These are phyloP conservation scores for Wallacemonas sp. DNA, from an alignment of 208 protist genomes.

Conservation along the genomic window DNA sequence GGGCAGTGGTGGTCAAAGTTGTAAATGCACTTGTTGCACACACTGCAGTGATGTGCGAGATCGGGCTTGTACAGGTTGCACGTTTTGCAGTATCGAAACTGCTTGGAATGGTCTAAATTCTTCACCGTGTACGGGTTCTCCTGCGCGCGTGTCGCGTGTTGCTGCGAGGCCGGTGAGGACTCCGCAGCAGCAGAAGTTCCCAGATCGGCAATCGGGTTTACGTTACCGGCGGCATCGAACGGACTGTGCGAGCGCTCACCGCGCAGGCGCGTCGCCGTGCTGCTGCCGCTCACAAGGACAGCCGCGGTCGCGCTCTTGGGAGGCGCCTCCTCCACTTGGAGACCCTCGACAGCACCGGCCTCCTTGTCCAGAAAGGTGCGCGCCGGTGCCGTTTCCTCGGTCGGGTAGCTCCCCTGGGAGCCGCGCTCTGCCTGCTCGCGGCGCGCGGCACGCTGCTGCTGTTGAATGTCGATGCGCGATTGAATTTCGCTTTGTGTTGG, in stretches of 20 bases:
- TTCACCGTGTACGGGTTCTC: slow-evolving; percentile 48
- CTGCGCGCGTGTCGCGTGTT: not conserved
- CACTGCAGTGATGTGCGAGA: slow-evolving; percentile 81
- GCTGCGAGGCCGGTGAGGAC: not conserved
- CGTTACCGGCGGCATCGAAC: not conserved
- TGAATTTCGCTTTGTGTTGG: not conserved
- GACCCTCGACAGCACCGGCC: too few species aligned
- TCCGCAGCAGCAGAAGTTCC: not conserved
- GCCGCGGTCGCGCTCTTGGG: too few species aligned
- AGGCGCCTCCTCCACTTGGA: too few species aligned
- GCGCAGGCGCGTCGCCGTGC: too few species aligned
- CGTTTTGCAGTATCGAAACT: slow-evolving; percentile 58
- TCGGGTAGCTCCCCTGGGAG: too few species aligned
- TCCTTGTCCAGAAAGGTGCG: too few species aligned
- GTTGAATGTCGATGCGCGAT: too few species aligned
- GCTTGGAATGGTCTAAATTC: slow-evolving; percentile 31
- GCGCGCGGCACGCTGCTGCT: too few species aligned
- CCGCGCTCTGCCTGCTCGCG: too few species aligned
- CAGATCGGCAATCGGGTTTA: not conserved
- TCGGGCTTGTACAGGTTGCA: slow-evolving; percentile 84
- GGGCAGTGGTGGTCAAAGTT: slow-evolving; percentile 93
- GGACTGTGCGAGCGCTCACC: slow-evolving; percentile 16
- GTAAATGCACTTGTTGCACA: slow-evolving; percentile 76
- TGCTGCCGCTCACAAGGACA: too few species aligned
- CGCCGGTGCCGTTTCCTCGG: too few species aligned